Conservation (phyloP, 106 monocot genomes). For the Amphibolis antarctica region DNA sequence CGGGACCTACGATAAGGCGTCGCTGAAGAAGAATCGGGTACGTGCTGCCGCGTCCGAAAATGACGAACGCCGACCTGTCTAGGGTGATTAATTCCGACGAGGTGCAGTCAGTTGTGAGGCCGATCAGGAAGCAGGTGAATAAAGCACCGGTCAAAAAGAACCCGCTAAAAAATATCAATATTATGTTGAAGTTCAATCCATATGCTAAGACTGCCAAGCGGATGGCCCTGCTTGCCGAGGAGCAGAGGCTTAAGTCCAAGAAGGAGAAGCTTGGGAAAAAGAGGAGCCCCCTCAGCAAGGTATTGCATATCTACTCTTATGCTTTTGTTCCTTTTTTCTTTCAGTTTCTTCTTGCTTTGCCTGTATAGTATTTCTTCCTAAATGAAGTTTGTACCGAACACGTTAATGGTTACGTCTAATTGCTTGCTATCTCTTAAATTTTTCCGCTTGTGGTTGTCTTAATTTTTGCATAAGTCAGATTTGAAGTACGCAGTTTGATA, state of each 20-base stretch:
- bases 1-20: constrained; percentile 59
- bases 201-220: constrained; percentile 68
- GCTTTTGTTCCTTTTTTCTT: too few relatives aligned
- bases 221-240: constrained; percentile 57
- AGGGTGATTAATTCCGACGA: constrained; percentile 81
- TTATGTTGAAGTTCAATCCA: constrained; percentile 49
- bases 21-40: constrained; percentile 65
- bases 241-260: constrained; percentile 54
- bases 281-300: constrained; percentile 41
- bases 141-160: constrained; percentile 51
- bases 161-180: constrained; percentile 43
- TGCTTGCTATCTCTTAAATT: too few relatives aligned
- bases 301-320: background rate
- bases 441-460: too few relatives aligned
- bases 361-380: too few relatives aligned
- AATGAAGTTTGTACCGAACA: too few relatives aligned
- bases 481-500: too few relatives aligned
- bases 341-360: too few relatives aligned
- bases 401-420: too few relatives aligned
- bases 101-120: constrained; percentile 68
- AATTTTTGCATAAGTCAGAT: too few relatives aligned
- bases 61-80: constrained; percentile 59
- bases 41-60: constrained; percentile 68
- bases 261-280: constrained; percentile 59
- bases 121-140: constrained; percentile 49